Evolutionary conservation across 2,329 filamentous ascomycete genomes (phyloP).

Genomic region (Aspergillus cejpii): DNA sequence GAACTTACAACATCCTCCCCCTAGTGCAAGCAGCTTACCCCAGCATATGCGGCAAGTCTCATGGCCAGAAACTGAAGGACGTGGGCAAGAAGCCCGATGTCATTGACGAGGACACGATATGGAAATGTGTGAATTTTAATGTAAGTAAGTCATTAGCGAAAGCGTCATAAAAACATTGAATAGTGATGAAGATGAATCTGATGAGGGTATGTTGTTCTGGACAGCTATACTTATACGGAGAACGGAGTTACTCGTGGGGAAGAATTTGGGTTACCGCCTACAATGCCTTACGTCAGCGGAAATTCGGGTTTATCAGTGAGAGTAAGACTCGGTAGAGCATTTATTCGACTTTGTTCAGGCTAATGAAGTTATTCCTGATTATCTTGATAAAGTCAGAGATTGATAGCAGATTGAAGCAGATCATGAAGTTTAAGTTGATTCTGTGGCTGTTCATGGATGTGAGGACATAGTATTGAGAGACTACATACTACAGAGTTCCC

Average conservation of each 20-base stretch:
- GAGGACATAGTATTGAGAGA: too few relatives aligned
- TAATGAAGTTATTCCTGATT: too few relatives aligned
- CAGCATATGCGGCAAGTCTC: constrained; percentile 48
- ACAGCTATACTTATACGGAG: constrained; percentile 20
- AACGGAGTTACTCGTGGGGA: constrained; percentile 1
- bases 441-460: background rate
- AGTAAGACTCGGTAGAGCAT: background rate
- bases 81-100: constrained; percentile 21
- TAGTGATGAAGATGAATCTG: constrained; percentile 2
- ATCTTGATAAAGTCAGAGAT: too few relatives aligned
- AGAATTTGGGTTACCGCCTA: background rate
- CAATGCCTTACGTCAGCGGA: constrained; percentile 19
- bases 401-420: background rate
- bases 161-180: constrained; percentile 17
- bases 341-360: background rate
- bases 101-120: constrained; percentile 22
- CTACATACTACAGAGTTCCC: background rate
- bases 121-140: constrained; percentile 3
- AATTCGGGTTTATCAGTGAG: background rate
- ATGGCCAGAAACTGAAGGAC: constrained; percentile 30
- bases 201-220: constrained; percentile 18
- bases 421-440: background rate
- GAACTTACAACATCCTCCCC: background rate
- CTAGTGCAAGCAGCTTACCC: constrained; percentile 36
- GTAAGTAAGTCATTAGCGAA: background rate